Conservation (phyloP, 768 basidiomycete genomes). For the Podaxis sp. region DNA sequence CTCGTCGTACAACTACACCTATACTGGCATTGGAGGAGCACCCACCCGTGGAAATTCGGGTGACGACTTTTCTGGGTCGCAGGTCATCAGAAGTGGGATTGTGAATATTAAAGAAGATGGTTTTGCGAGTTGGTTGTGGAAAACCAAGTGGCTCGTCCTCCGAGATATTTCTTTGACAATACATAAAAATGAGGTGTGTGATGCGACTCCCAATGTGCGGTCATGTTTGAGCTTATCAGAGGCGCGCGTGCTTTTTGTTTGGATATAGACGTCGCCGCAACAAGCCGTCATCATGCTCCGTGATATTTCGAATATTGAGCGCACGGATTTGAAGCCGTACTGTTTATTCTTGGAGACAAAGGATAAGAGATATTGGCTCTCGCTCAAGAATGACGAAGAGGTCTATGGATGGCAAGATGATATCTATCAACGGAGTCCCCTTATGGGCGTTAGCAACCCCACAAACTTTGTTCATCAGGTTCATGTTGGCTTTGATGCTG, state of each 20-base stretch:
- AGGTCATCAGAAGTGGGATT: conserved; percentile 65
- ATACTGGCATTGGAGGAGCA: conserved; percentile 81
- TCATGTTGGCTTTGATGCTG: conserved; percentile 95
- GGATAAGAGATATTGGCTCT: conserved; percentile 77
- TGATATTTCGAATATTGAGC: conserved; percentile 86
- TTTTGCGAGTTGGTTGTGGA: conserved; percentile 89
- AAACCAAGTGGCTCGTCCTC: conserved; percentile 86
- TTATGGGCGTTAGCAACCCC: conserved; percentile 92
- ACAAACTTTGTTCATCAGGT: conserved; percentile 99
- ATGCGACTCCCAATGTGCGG: neutral
- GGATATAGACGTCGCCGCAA: conserved; percentile 46
- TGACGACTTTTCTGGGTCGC: conserved; percentile 35
- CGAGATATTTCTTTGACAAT: conserved; percentile 77
- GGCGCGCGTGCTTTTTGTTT: conserved; percentile 18
- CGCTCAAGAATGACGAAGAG: conserved; percentile 92
- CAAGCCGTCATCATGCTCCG: conserved; percentile 66
- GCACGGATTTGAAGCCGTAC: conserved; percentile 93
- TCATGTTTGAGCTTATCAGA: neutral
- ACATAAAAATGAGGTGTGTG: conserved; percentile 88
- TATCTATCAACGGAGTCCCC: conserved; percentile 86
- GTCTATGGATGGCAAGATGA: conserved; percentile 99
- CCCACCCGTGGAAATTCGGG: conserved; percentile 49
- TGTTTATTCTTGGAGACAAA: conserved; percentile 86
- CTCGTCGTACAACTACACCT: conserved; percentile 65
- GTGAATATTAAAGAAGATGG: conserved; percentile 95